Conservation (phyloP, 2,329 filamentous ascomycete genomes). For the Apiospora phragmitis region DNA sequence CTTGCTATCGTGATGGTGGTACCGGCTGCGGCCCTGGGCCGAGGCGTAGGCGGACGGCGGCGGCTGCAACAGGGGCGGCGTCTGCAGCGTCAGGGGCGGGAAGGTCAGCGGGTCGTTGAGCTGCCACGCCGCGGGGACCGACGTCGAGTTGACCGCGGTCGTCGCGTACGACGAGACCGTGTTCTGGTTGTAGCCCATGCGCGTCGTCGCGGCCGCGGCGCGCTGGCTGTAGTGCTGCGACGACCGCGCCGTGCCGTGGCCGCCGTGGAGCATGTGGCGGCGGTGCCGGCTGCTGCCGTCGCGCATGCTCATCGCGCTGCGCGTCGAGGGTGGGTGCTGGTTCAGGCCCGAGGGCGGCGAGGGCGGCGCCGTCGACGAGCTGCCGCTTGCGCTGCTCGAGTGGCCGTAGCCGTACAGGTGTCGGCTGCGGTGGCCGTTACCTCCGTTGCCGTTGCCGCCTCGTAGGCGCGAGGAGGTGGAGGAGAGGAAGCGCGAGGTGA, state of each 20-base stretch:
- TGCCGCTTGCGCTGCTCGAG: background rate
- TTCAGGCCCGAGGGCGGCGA: constrained; percentile 1
- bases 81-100: background rate
- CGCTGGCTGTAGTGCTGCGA: background rate
- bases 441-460: background rate
- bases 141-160: background rate
- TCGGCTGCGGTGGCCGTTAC: background rate
- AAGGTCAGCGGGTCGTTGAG: background rate
- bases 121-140: background rate
- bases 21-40: background rate
- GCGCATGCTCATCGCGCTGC: background rate
- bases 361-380: background rate
- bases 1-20: background rate
- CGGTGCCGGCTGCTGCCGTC: background rate
- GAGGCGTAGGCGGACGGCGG: background rate
- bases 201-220: background rate
- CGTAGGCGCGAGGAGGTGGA: background rate
- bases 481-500: background rate
- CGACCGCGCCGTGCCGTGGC: background rate
- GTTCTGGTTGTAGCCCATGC: background rate
- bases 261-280: background rate
- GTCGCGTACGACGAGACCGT: background rate
- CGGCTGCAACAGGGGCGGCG: background rate
- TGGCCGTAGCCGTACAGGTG: background rate
- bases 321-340: background rate